These are phyloP conservation scores for Cytospora paraplurivora DNA, from an alignment of 2,329 filamentous ascomycete genomes.

Conservation along the genomic window DNA sequence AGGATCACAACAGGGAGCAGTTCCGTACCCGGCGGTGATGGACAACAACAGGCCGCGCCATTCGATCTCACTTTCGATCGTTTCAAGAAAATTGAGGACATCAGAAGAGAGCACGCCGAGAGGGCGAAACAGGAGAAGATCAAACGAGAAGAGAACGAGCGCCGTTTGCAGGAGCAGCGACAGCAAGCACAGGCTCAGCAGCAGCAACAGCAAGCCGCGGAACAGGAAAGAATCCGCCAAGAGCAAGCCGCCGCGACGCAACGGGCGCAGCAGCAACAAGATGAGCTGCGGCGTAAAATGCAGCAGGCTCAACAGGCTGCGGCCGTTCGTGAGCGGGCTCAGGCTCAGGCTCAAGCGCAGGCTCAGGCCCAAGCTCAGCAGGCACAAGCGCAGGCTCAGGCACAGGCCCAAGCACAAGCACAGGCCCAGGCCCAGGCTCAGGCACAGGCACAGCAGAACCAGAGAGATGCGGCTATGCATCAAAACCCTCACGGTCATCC, in stretches of 20 bases:
- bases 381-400: constrained; percentile 31
- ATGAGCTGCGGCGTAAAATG: constrained; percentile 41
- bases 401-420: constrained; percentile 35
- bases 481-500: constrained; percentile 49
- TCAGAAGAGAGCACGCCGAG: constrained; percentile 76
- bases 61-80: constrained; percentile 87
- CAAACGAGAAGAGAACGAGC: constrained; percentile 62
- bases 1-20: constrained; percentile 65
- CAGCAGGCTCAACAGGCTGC: constrained; percentile 37
- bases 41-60: constrained; percentile 67
- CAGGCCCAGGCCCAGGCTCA: constrained; percentile 33
- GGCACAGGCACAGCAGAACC: constrained; percentile 36
- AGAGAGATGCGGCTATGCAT: constrained; percentile 40
- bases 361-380: constrained; percentile 40
- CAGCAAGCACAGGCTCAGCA: constrained; percentile 49
- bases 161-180: constrained; percentile 53
- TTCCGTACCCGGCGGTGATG: constrained; percentile 70
- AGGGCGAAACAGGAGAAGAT: constrained; percentile 76
- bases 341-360: constrained; percentile 35
- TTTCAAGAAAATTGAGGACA: constrained; percentile 88
- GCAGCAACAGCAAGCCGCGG: constrained; percentile 49
- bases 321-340: constrained; percentile 38
- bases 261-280: constrained; percentile 39
- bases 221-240: constrained; percentile 41
- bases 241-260: constrained; percentile 39